Evolutionary conservation across 805 yeast genomes (phyloP).

Genomic region (Cyberlindnera saturnus): DNA sequence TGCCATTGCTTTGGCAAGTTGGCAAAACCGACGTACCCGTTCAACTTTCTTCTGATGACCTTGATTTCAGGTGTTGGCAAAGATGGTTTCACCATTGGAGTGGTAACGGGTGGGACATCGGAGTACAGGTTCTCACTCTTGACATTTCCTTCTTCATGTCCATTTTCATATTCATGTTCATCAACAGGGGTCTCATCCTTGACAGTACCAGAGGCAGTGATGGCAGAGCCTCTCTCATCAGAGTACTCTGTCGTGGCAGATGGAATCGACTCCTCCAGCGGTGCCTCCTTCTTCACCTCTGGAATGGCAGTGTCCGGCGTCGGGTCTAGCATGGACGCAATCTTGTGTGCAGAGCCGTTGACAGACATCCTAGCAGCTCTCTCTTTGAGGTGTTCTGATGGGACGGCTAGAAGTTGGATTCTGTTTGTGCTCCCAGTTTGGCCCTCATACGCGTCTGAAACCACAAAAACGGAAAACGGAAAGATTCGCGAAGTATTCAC

Average conservation of each 20-base stretch:
- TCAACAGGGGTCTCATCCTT: too few relatives aligned
- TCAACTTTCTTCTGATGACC: slow-evolving; percentile 74
- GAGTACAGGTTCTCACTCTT: slow-evolving; percentile 4
- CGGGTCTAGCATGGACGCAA: slow-evolving; percentile 10
- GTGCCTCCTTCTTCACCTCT: background rate
- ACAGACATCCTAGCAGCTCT: slow-evolving; percentile 3
- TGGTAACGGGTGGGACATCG: slow-evolving; percentile 3
- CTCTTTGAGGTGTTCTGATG: background rate
- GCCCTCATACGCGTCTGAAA: too few relatives aligned
- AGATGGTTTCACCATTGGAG: slow-evolving; percentile 2
- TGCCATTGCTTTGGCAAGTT: slow-evolving; percentile 99
- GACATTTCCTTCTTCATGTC: background rate
- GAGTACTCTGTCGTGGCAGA: background rate
- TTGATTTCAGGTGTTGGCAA: slow-evolving; percentile 40
- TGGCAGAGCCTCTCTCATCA: background rate
- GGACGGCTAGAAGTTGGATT: too few relatives aligned
- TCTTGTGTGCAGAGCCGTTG: slow-evolving; percentile 3
- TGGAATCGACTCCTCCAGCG: slow-evolving; percentile 1
- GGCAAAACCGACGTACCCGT: slow-evolving; percentile 94
- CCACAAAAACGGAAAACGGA: too few relatives aligned
- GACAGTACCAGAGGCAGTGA: background rate
- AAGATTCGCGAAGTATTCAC: background rate
- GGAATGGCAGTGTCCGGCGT: background rate
- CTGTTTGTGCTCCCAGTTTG: too few relatives aligned
- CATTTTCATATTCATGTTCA: too few relatives aligned